A percentile compares a stretch with the other conserved stretches of the same genome.
Evolutionary conservation across 352 stramenopile species (phyloP).

Genomic region (Pythium myriotylum): DNA sequence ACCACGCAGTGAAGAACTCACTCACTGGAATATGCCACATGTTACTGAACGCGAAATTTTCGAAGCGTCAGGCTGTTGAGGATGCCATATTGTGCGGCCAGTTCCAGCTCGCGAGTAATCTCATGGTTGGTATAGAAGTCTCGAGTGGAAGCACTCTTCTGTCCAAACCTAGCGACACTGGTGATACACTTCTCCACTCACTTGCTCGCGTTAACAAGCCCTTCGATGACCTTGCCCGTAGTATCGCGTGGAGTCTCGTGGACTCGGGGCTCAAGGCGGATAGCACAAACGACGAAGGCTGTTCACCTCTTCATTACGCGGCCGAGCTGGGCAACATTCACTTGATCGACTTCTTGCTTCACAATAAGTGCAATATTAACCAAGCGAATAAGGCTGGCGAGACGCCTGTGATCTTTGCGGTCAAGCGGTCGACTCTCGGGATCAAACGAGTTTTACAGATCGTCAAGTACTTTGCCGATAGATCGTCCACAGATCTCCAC

Average conservation of each 20-base stretch:
- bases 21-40: conserved; percentile 81
- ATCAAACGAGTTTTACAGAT: conserved; percentile 37
- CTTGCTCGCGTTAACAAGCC: conserved; percentile 56
- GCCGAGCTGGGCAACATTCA: conserved; percentile 47
- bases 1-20: conserved; percentile 69
- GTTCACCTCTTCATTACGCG: conserved; percentile 58
- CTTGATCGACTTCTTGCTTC: conserved; percentile 66
- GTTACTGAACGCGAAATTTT: conserved; percentile 73
- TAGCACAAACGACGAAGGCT: conserved; percentile 35
- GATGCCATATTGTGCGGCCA: conserved; percentile 67
- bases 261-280: conserved; percentile 42
- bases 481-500: conserved; percentile 42
- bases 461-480: conserved; percentile 52
- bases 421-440: conserved; percentile 35
- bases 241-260: conserved; percentile 65
- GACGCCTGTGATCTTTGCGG: conserved; percentile 47
- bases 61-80: conserved; percentile 71
- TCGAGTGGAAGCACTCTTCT: conserved; percentile 43
- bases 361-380: conserved; percentile 49
- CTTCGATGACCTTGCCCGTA: conserved; percentile 51
- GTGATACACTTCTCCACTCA: conserved; percentile 63
- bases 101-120: conserved; percentile 73
- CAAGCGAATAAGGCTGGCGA: conserved; percentile 40
- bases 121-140: conserved; percentile 60
- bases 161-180: conserved; percentile 40